These are phyloP conservation scores for Perilla frutescens DNA, from an alignment of 257 asterid genomes.

Conservation along the genomic window DNA sequence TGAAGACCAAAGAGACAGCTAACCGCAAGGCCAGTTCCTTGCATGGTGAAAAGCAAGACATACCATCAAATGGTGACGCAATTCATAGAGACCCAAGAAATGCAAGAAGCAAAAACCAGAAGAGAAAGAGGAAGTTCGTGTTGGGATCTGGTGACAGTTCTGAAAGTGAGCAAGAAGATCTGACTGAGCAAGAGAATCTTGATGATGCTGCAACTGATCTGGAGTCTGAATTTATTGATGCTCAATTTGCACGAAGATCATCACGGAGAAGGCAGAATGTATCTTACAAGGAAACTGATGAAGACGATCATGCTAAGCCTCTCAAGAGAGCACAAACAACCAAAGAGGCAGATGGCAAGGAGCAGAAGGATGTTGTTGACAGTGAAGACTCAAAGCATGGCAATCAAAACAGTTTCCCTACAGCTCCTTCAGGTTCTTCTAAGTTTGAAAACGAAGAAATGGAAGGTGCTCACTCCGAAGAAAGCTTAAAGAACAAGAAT, in stretches of 20 bases:
- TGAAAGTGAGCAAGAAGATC: slow-evolving; percentile 40
- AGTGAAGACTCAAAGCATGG: slow-evolving; percentile 24
- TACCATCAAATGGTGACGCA: slow-evolving; percentile 25
- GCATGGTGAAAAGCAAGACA: slow-evolving; percentile 32
- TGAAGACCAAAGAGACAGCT: slow-evolving; percentile 32
- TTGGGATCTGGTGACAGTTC: slow-evolving; percentile 45
- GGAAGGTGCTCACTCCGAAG: slow-evolving; percentile 35
- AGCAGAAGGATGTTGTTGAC: slow-evolving; percentile 29
- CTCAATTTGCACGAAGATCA: slow-evolving; percentile 50
- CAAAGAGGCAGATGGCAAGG: slow-evolving; percentile 23
- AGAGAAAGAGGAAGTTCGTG: slow-evolving; percentile 38
- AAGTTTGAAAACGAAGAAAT: slow-evolving; percentile 22
- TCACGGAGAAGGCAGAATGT: slow-evolving; percentile 58
- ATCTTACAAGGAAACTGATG: slow-evolving; percentile 60
- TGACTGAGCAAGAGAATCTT: slow-evolving; percentile 37
- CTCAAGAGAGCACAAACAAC: slow-evolving; percentile 33
- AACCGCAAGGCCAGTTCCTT: slow-evolving; percentile 6
- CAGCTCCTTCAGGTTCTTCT: slow-evolving; percentile 21
- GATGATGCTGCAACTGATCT: slow-evolving; percentile 36
- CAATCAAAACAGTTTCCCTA: slow-evolving; percentile 30
- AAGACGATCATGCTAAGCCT: slow-evolving; percentile 45
- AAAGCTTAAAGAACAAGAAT: slow-evolving; percentile 30
- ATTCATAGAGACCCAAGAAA: slow-evolving; percentile 25
- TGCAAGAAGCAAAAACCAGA: slow-evolving; percentile 38
- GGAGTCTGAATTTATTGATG: not conserved